Conservation (phyloP, 495 filamentous ascomycete genomes). For the Aspergillus bertholletiae region DNA sequence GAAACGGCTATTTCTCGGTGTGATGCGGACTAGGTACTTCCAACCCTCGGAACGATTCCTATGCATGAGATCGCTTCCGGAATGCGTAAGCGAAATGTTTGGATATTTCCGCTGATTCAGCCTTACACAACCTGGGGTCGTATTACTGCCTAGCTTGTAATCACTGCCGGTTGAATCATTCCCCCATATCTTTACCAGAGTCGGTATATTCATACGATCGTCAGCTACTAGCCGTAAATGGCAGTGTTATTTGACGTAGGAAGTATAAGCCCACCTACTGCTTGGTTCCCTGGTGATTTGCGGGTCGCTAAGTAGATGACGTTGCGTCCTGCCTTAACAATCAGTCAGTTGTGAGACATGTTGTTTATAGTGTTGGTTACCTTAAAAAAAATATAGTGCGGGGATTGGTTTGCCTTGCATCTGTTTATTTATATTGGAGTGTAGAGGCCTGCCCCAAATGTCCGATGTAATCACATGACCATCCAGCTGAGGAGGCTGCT, state of each 20-base stretch:
- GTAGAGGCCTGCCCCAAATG: no score
- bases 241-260: no score
- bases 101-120: not conserved
- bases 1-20: not conserved
- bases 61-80: not conserved
- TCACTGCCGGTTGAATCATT: not conserved
- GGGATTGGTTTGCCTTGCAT: no score
- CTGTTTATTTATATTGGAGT: no score
- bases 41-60: not conserved
- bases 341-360: no score
- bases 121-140: not conserved
- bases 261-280: no score
- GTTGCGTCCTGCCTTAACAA: no score
- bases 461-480: conserved; percentile 30
- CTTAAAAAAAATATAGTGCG: no score
- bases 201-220: not conserved
- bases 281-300: no score
- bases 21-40: not conserved
- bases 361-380: no score
- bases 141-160: not conserved
- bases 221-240: not conserved
- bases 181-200: not conserved
- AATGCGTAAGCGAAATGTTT: not conserved
- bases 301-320: no score
- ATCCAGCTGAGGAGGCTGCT: conserved; percentile 5